Base-by-base conservation (phyloP, 2,329 filamentous ascomycete species). In the Proliferodiscus dingleyae region DNA sequence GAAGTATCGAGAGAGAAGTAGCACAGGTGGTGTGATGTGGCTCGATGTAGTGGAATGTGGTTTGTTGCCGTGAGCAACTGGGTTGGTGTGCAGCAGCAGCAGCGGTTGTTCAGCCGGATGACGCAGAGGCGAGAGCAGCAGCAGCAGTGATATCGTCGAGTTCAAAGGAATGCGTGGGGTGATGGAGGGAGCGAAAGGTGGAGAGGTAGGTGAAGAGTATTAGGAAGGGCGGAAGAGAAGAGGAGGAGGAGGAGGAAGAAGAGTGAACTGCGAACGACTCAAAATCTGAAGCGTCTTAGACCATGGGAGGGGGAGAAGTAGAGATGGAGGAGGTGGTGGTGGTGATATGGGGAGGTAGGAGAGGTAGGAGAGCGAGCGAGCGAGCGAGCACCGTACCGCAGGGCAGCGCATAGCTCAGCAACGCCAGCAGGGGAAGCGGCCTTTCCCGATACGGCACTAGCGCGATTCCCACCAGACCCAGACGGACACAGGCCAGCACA, bases 211-310 rank as follows among this genome's bases (percentile, higher is more conserved):
- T 21, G 18, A 18, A 34, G 16, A 16, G 13, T 15, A 19, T 16
- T 19, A 16, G 16, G 57, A 56, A 63, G 54, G 55, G 61, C 58
- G 57, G 46, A 41, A 47, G 52, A 50, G 44, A 46, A 62, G 58
- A 61, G 61, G 60, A 60, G 59, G 59, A 58, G 56, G 57, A 64
- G 54, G 55, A 61, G 60, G 55, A 59, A 58, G 56, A 56, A 64
- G 56, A 54, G 61, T 60, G 55, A 60, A 61, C 59, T 51, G 50
- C 53, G 58, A 58, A 54, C 46, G 49, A 60, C 50, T 47, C 51
- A 52, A 46, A 51, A 58, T 42, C n/a, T 56, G 57, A 56, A 55
- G 57, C n/a, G 54, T 59, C 55, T 48, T 44, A 42, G 19, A 54
- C 54, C 50, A 49, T 56, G 49, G 43, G 54, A 47, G 52, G 45